These are phyloP conservation scores for Podospora appendiculata DNA, from an alignment of 495 filamentous ascomycete species.

Conservation along the genomic window DNA sequence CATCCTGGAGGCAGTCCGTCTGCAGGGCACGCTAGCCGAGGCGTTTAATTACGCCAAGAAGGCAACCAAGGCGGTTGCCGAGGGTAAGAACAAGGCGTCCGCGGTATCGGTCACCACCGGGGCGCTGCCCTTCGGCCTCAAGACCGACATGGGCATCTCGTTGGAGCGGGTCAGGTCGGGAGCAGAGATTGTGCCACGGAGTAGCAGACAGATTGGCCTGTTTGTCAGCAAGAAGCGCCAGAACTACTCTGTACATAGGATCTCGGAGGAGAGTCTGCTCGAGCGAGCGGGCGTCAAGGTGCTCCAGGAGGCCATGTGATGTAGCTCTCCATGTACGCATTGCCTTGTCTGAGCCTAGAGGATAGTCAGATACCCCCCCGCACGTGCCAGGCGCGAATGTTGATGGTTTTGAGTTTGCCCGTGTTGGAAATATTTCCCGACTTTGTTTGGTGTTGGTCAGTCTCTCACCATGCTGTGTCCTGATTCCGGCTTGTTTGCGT, in stretches of 20 bases:
- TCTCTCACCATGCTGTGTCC: no score
- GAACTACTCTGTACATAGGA: constrained; percentile 70
- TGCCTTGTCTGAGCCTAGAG: no score
- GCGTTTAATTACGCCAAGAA: constrained; percentile 57
- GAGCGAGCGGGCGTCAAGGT: not conserved
- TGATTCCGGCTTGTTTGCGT: no score
- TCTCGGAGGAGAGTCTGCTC: constrained; percentile 39
- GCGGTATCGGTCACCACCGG: constrained; percentile 14
- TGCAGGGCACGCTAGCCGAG: constrained; percentile 61
- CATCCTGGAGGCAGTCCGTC: constrained; percentile 62
- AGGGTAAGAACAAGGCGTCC: constrained; percentile 11
- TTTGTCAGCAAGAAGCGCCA: constrained; percentile 63
- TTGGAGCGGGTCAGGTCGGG: constrained; percentile 49
- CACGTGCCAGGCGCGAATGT: no score
- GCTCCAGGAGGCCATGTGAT: not conserved
- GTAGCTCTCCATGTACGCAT: no score
- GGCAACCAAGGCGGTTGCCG: constrained; percentile 23
- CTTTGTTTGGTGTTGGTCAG: no score
- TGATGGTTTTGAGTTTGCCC: no score
- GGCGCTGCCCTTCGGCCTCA: constrained; percentile 62
- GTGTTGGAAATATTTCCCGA: no score
- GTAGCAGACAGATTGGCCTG: constrained; percentile 60
- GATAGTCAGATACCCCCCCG: constrained; percentile 3
- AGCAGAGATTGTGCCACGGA: constrained; percentile 57
- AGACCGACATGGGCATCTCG: constrained; percentile 45